Base-by-base conservation (phyloP, 2,329 filamentous ascomycete genomes). In the Penicillium glabrum region DNA sequence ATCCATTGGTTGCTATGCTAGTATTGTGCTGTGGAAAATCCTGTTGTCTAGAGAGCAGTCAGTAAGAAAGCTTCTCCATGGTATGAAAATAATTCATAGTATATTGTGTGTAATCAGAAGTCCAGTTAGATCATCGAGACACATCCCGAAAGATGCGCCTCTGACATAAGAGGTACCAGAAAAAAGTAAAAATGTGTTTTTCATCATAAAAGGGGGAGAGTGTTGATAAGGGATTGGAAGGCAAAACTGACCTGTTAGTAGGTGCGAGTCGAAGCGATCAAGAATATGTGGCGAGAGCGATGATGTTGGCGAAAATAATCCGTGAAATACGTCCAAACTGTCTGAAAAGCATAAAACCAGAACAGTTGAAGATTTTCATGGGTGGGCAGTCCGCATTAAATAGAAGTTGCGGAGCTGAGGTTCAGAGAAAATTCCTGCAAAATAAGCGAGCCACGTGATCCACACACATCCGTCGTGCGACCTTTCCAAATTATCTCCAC, bases 81-180 rank as follows among this genome's bases (percentile, higher is more conserved):
- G 57, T 43, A 50, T 49, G 53, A 46, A 49, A 58, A 19, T 45
- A 46, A 29, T 21, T 39, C 44, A 23, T 33, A 57, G 53, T 46
- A 21, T 45, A 49, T 60, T 41, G 54, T 43, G 37, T 35, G 50
- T 33, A 54, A 73, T 93, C 89, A 93, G 89, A 92, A 91, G 89
- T 91, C 88, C 88, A 80, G 80, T 89, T 82, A 85, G 89, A 90
- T 91, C 89, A 93, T 90, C 77, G 87, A 82, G 79, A 72, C 78
- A 80, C 72, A 75, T 67, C 67, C 68, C 27, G 27, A 64, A 62
- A 68, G 62, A 69, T 65, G 64, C 67, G 70, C 29, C 71, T 82
- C 86, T 95, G 88, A 90, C 86, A 91, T 91, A 95, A 96, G 92
- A 96, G 92, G 91, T 96, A 92, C 91, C 91, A 96, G 90, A 96